Evolutionary conservation across 352 stramenopile species (phyloP).

Genomic region (Globisporangium takayamanum): DNA sequence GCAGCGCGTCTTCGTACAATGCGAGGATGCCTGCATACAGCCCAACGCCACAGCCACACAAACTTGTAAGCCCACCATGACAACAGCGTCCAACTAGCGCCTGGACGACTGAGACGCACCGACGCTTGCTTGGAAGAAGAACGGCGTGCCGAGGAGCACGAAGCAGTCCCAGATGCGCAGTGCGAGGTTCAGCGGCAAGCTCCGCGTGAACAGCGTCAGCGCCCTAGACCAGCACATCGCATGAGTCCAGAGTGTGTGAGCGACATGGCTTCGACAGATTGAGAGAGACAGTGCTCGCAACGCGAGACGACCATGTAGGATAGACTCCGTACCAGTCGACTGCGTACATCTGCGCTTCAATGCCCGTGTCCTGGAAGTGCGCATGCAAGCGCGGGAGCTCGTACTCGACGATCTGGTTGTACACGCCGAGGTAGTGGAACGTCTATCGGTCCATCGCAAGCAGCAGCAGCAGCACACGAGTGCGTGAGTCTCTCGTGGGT

Average conservation of each 20-base stretch:
- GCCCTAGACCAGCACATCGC: slow-evolving; percentile 31
- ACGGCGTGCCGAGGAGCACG: slow-evolving; percentile 66
- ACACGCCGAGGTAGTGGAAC: slow-evolving; percentile 78
- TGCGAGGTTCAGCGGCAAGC: slow-evolving; percentile 62
- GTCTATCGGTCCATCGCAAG: slow-evolving; percentile 32
- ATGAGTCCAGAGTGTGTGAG: neutral
- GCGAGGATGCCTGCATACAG: slow-evolving; percentile 42
- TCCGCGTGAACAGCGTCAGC: slow-evolving; percentile 73
- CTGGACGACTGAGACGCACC: slow-evolving; percentile 23
- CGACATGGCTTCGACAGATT: neutral
- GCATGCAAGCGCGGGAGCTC: slow-evolving; percentile 54
- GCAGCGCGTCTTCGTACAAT: slow-evolving; percentile 62
- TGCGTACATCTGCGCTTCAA: slow-evolving; percentile 83
- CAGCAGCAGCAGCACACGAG: slow-evolving; percentile 1
- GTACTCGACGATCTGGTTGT: slow-evolving; percentile 78
- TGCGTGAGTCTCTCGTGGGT: neutral
- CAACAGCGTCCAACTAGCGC: neutral
- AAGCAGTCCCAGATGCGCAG: slow-evolving; percentile 83
- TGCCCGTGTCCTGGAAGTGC: slow-evolving; percentile 67
- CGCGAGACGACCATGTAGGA: neutral
- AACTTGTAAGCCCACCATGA: neutral
- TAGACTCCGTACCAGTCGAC: slow-evolving; percentile 61
- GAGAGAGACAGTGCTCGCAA: neutral
- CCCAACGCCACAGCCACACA: neutral
- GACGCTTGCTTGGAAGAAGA: slow-evolving; percentile 86